Conservation (phyloP, 78 protist genomes). For the Dictyostelium firmibasis region DNA sequence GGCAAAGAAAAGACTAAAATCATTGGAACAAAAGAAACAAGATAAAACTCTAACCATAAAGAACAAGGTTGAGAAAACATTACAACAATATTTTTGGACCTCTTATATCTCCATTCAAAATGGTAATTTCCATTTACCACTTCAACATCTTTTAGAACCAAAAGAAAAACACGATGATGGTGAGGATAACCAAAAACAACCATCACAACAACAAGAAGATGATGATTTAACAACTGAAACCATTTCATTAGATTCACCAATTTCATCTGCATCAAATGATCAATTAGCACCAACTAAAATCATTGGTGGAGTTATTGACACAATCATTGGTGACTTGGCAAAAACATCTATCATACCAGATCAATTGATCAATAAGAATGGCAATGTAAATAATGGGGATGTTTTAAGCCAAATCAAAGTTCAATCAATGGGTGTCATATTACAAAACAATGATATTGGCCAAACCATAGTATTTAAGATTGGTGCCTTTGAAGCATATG, state of each 20-base stretch:
- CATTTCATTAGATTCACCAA: background rate
- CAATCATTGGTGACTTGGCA: background rate
- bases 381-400: background rate
- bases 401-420: conserved; percentile 30
- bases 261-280: background rate
- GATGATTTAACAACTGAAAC: background rate
- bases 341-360: background rate
- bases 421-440: conserved; percentile 13
- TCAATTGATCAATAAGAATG: background rate
- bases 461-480: conserved; percentile 60
- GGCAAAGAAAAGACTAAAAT: conserved; percentile 44
- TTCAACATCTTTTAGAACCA: conserved; percentile 65
- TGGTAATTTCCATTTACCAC: conserved; percentile 59
- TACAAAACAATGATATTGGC: conserved; percentile 43
- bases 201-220: background rate
- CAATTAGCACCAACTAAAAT: background rate
- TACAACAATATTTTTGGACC: conserved; percentile 63
- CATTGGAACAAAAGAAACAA: conserved; percentile 17
- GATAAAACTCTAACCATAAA: conserved; percentile 70
- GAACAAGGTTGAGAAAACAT: conserved; percentile 62
- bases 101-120: conserved; percentile 26
- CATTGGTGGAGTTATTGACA: background rate
- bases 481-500: conserved; percentile 58
- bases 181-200: background rate
- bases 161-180: background rate